A percentile compares a stretch with the other conserved stretches of the same genome.
Conservation (phyloP, 768 basidiomycete species). For the Fomitopsis serialis region DNA sequence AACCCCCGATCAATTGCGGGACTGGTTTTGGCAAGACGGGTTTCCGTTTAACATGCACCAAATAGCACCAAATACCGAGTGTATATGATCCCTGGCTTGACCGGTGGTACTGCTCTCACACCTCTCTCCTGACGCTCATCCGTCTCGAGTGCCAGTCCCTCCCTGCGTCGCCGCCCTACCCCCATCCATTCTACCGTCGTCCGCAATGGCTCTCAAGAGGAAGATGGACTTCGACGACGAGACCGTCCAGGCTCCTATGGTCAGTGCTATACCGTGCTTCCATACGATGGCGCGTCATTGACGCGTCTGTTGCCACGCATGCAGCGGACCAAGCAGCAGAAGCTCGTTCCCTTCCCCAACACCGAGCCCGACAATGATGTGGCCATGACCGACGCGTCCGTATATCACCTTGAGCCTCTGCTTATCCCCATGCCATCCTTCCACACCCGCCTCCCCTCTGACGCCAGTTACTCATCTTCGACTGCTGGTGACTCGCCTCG, state of each 20-base stretch:
- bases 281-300: constrained; percentile 7
- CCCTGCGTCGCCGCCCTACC: background rate
- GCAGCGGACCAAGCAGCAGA: constrained; percentile 63
- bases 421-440: constrained; percentile 39
- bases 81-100: constrained; percentile 12
- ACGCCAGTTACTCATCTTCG: constrained; percentile 50
- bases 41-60: constrained; percentile 7
- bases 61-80: constrained; percentile 14
- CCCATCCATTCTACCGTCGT: background rate
- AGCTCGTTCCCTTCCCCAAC: constrained; percentile 72
- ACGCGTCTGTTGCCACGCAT: constrained; percentile 18
- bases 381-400: constrained; percentile 56
- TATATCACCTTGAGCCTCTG: constrained; percentile 53
- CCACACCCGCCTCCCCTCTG: constrained; percentile 62
- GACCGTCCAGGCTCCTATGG: constrained; percentile 22
- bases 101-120: constrained; percentile 9
- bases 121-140: constrained; percentile 7
- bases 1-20: constrained; percentile 11
- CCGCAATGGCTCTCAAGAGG: constrained; percentile 66
- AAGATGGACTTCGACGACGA: constrained; percentile 61
- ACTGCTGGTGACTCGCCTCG: constrained; percentile 16
- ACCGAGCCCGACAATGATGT: constrained; percentile 54
- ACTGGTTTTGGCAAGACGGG: constrained; percentile 5
- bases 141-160: background rate
- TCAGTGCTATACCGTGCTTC: background rate